Evolutionary conservation across 371 early-diverging fungal genomes (phyloP).

Genomic region (Rhizopus delemar): DNA sequence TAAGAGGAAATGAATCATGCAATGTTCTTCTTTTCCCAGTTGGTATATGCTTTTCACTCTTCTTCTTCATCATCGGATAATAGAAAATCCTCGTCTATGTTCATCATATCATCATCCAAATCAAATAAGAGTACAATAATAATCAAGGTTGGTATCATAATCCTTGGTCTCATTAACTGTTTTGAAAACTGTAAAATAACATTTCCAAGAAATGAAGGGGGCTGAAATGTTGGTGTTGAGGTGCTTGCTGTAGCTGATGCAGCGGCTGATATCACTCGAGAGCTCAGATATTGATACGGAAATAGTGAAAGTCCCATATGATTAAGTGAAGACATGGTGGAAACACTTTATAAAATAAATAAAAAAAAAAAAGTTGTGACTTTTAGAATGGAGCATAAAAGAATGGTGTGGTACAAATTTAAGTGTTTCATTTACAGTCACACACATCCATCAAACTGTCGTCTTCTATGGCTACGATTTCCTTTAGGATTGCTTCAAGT

Average conservation of each 20-base stretch:
- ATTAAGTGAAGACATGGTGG: slow-evolving; percentile 4
- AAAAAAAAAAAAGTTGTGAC: neutral
- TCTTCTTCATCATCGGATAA: neutral
- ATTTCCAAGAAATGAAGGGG: slow-evolving; percentile 36
- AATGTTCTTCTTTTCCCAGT: neutral
- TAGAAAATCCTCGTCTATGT: slow-evolving; percentile 35
- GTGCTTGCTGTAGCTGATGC: slow-evolving; percentile 19
- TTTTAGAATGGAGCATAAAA: neutral
- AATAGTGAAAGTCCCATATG: slow-evolving; percentile 23
- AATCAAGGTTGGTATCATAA: slow-evolving; percentile 41
- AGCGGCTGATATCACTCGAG: slow-evolving; percentile 25
- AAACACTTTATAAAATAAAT: neutral
- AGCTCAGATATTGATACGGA: slow-evolving; percentile 29
- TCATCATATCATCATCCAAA: slow-evolving; percentile 40
- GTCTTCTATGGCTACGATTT: too few relatives aligned
- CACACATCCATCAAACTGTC: too few relatives aligned
- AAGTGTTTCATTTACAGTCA: too few relatives aligned
- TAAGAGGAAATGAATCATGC: neutral
- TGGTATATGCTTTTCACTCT: neutral
- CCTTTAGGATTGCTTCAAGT: too few relatives aligned
- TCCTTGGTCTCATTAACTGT: slow-evolving; percentile 41
- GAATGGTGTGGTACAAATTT: too few relatives aligned
- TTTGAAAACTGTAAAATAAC: slow-evolving; percentile 43
- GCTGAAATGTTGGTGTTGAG: slow-evolving; percentile 15
- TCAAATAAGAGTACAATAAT: slow-evolving; percentile 47